Percentiles rank a stretch among this genome's conserved stretches.
phyloP scores from a whole-genome alignment of 352 stramenopile genomes.

The Paralagenidium karlingii region DNA sequence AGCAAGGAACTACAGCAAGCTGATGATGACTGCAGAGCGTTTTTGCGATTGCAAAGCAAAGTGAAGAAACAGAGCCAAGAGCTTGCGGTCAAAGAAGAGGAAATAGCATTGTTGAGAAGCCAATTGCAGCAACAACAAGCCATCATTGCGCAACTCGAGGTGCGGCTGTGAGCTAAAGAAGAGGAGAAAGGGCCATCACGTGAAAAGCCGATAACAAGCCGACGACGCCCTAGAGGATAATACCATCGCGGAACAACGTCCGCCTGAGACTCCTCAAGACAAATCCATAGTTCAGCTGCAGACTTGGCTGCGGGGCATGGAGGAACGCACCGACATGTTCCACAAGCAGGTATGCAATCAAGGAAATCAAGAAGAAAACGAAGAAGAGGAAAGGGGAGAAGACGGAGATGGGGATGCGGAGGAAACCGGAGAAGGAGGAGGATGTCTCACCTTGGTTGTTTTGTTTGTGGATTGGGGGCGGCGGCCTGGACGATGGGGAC shows the following conservation, averaged over 20 bases:
- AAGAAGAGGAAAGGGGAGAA: no score
- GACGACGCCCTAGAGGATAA: not conserved
- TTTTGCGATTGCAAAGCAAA: not conserved
- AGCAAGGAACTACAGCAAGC: not conserved
- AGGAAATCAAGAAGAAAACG: no score
- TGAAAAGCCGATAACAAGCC: not conserved
- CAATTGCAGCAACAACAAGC: not conserved
- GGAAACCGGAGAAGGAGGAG: no score
- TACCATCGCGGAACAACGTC: not conserved
- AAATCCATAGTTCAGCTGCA: not conserved
- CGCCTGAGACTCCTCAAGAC: not conserved
- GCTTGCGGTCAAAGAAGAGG: not conserved
- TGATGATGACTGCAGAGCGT: not conserved
- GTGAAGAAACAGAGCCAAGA: not conserved
- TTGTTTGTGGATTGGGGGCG: no score
- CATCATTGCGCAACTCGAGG: not conserved
- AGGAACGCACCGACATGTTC: no score
- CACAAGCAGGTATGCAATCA: no score
- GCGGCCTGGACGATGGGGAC: no score
- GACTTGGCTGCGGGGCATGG: not conserved
- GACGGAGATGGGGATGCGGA: no score
- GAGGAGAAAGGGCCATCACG: not conserved
- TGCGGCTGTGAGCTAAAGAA: not conserved
- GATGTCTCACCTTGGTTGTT: no score
- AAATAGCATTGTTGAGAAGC: no score